Evolutionary conservation across 768 basidiomycete genomes (phyloP), one percentile per base, ranked within the genome.

Genomic region (Psilocybe azurescens): DNA sequence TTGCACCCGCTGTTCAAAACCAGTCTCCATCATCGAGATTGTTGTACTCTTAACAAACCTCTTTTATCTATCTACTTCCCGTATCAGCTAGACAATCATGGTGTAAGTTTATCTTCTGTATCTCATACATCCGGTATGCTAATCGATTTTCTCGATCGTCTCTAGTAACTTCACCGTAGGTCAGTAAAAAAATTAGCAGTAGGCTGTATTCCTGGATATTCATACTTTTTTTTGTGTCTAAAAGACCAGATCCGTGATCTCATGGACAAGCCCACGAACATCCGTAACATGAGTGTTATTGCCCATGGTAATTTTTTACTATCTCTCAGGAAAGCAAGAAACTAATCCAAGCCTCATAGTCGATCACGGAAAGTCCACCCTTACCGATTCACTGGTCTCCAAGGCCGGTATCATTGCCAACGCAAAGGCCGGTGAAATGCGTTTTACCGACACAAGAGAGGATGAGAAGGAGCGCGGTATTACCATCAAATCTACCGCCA

Each of bases 401-500:
- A 99, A 99, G 84, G 97, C 97, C 65, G 97, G 97, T 86, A 99
- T 99, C 77, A 98, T 99, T 70, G 97, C 97, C 64, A 80, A 83
- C 47, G 82, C 94, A 73, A 97, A 97, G 77, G 94, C 97, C 62
- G 97, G 97, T 75, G 95, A 97, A 62, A 85, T 93, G 87, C 94
- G 97, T 63, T 98, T 96, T 77, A 99, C 94, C 59, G 95, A 98
- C 78, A 99, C 97, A 62, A 86, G 97, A 82, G 88, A 91, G 9
- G 97, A 99, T 74, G 97, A 99, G 84, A 98, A 97, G 76, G 97
- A 99, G 77, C 95, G 97, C 79, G 97, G 97, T 83, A 99, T 99
- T 73, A 99, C 97, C 56, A 99, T 99, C 82, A 99, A 99, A 82
- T 99, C 96, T 49, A 99, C 97, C 33, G 97, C 96, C 72, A 97